Base-by-base conservation (phyloP, 257 asterid species). In the Mentha longifolia region DNA sequence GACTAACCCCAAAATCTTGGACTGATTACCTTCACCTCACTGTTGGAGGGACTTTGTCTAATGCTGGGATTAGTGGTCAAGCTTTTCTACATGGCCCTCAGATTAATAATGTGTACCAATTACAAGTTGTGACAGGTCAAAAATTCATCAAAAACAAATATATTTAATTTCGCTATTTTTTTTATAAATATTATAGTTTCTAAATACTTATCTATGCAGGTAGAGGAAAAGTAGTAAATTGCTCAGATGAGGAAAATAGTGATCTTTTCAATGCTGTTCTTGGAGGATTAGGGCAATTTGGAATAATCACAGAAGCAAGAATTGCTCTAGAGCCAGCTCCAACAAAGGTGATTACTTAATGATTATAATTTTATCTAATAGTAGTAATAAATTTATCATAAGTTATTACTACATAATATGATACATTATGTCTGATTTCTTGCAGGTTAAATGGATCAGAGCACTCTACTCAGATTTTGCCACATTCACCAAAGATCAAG, bases 11-110 rank as follows among this genome's bases (percentile, higher is more conserved):
- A 2, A 92, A 83, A 77, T 92, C 97, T 7, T 92, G 98, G 98
- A 92, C 98, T 1, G 96, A 90, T 83, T 92, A 92, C 74, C 97
- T 92, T 64, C 96, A 86, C 73, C 96, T 92, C 16, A 85, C 96
- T 0, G 95, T 92, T n/a, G 98, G 97, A 3, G 97, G 98, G 8
- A 92, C 98, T 9, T 65, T 90, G 56, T 92, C 98, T 12, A 82
- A 90, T 67, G 98, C 93, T 4, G 97, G 98, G 20, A 80, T 92
- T 63, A 92, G 98, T 31, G 97, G 98, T 14, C 97, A 92, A 65
- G 97, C 98, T 15, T 92, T 92, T 76, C 76, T 71, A 39, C 87
- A 92, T 65, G 97, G 97, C 1, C 98, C 97, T 9, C 96, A 90
- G 80, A 92, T 90, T 75, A 77, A 85, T 70, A 92, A 92, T 77